Evolutionary conservation across 1,284 basidiomycete species (phyloP).

Genomic region (Ustilago tritici): DNA sequence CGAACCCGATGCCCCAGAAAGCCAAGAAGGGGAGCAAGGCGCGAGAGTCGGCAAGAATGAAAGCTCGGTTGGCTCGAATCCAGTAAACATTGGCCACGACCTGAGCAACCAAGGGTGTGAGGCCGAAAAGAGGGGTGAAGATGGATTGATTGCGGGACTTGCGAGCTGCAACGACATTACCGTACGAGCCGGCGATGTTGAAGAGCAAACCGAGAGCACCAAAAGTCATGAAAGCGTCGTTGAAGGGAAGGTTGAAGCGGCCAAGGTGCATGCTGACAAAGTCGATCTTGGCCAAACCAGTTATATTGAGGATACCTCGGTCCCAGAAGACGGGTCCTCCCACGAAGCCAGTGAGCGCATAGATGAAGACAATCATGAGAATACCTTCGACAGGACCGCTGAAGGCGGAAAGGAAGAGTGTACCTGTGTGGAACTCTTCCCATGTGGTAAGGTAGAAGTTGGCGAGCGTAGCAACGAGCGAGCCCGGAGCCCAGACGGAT

Average conservation of each 20-base stretch:
- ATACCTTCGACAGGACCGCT: conserved; percentile 98
- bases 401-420: conserved; percentile 76
- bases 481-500: conserved; percentile 95
- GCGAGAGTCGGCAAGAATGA: conserved; percentile 50
- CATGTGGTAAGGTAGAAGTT: conserved; percentile 96
- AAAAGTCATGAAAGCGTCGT: conserved; percentile 89
- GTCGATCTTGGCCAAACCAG: conserved; percentile 74
- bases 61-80: conserved; percentile 73
- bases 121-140: conserved; percentile 77
- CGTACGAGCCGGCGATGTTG: conserved; percentile 79
- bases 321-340: conserved; percentile 82
- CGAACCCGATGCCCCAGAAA: conserved; percentile 87
- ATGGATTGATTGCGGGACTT: conserved; percentile 62
- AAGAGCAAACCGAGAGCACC: conserved; percentile 79
- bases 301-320: conserved; percentile 76
- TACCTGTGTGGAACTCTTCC: conserved; percentile 96
- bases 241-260: conserved; percentile 78
- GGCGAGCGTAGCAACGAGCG: conserved; percentile 85
- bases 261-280: conserved; percentile 67
- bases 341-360: conserved; percentile 76
- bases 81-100: conserved; percentile 80
- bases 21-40: conserved; percentile 86
- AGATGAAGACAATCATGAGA: conserved; percentile 84
- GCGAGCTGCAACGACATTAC: conserved; percentile 56
- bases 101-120: conserved; percentile 83